Evolutionary conservation across 257 asterid genomes (phyloP), one percentile per base, ranked within the genome.

Genomic region (Scutellaria minor): DNA sequence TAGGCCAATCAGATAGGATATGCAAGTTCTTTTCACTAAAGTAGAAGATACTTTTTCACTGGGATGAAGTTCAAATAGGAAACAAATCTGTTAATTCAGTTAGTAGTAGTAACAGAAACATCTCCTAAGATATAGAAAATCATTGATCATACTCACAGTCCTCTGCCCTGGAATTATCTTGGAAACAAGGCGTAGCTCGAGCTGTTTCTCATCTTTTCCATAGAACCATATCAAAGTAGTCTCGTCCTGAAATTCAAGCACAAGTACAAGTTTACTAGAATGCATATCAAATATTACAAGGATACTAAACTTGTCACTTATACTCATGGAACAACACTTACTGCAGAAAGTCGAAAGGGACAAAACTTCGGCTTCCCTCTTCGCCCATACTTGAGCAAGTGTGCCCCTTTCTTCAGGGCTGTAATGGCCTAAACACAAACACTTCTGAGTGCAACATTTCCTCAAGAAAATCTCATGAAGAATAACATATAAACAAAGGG

Each of bases 311-410:
- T 46, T 39, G 54, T 39, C 56, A 13, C 27, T 62, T 45, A 27
- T 14, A 45, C 22, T 12, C 40, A 71, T 6, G 24, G 63, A 54
- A 53, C 59, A 35, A 12, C 79, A 71, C 92, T 80, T 77, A 93
- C 98, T n/a, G 83, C 57, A 37, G 98, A 93, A 78, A 93, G 86
- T 76, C 97, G 91, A 90, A 93, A 90, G 2, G 96, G 95, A 65
- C 95, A 90, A 84, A 93, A 93, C 89, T 93, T 93, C 9, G 98
- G 98, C 87, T 87, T 93, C 84, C 98, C 98, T 77, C 96, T 89
- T 68, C 98, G 75, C 53, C 98, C 97, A 72, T 93, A 90, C 84
- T 90, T 93, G 83, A 93, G 84, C 86, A 93, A 83, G 81, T 85
- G 86, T 62, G 96, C 92, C 70, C 98, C 98, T 74, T 87, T 93